Conservation (phyloP, 805 yeast species). For the Nadsonia fulvescens region DNA sequence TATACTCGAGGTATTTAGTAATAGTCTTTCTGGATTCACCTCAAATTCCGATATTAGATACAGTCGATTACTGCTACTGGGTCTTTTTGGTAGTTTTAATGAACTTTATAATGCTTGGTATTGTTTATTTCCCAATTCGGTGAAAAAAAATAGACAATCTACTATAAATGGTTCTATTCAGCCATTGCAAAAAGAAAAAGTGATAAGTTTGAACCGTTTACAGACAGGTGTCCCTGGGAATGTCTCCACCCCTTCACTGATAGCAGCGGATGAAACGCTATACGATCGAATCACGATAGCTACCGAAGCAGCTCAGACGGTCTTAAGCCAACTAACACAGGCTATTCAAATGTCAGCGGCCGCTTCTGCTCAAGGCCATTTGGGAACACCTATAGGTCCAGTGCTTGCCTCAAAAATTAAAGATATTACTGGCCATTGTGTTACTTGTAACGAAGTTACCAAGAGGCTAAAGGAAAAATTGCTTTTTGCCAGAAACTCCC, state of each 20-base stretch:
- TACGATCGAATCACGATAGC: slow-evolving; percentile 48
- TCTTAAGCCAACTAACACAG: slow-evolving; percentile 50
- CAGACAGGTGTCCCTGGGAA: slow-evolving; percentile 4
- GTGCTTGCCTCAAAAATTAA: slow-evolving; percentile 52
- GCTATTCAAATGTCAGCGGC: slow-evolving; percentile 18
- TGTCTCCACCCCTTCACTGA: slow-evolving; percentile 9
- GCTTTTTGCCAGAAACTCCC: slow-evolving; percentile 23
- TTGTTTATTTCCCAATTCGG: slow-evolving; percentile 16
- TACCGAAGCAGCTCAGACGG: slow-evolving; percentile 53
- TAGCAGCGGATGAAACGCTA: slow-evolving; percentile 40
- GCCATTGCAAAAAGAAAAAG: background rate
- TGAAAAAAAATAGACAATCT: background rate
- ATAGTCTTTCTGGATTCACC: slow-evolving; percentile 30
- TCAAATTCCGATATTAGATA: slow-evolving; percentile 44
- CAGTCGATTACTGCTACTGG: slow-evolving; percentile 42
- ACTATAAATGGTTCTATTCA: slow-evolving; percentile 1
- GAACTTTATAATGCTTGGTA: slow-evolving; percentile 54
- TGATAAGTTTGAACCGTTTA: background rate
- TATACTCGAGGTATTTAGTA: slow-evolving; percentile 28
- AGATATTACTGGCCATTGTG: slow-evolving; percentile 62
- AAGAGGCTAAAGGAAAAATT: slow-evolving; percentile 41
- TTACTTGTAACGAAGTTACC: slow-evolving; percentile 68
- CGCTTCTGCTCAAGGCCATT: slow-evolving; percentile 19
- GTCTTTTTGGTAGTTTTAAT: slow-evolving; percentile 41
- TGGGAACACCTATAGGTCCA: slow-evolving; percentile 27